phyloP scores from a whole-genome alignment of 805 yeast genomes.

The Lipomyces orientalis region DNA sequence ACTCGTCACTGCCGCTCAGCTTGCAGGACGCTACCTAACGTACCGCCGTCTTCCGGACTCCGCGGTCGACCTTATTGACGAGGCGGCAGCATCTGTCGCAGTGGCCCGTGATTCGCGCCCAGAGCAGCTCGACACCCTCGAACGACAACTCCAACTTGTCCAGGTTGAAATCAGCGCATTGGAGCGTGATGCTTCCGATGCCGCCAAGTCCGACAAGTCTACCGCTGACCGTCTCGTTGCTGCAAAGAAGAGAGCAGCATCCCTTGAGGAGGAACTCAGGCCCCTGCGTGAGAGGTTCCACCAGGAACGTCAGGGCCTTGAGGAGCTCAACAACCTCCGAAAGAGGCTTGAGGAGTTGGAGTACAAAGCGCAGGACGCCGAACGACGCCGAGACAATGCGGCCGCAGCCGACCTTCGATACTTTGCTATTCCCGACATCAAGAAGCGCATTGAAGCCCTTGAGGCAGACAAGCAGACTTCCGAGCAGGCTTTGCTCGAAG shows the following conservation, averaged over 20 bases:
- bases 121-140: slow-evolving; percentile 91
- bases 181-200: slow-evolving; percentile 85
- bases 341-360: slow-evolving; percentile 91
- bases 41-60: slow-evolving; percentile 96
- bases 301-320: slow-evolving; percentile 89
- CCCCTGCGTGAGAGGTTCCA: slow-evolving; percentile 86
- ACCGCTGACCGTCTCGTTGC: slow-evolving; percentile 84
- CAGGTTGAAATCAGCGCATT: slow-evolving; percentile 97
- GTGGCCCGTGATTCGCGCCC: slow-evolving; percentile 98
- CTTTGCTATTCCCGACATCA: slow-evolving; percentile 94
- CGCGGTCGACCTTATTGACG: slow-evolving; percentile 95
- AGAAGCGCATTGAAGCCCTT: slow-evolving; percentile 71
- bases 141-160: slow-evolving; percentile 86
- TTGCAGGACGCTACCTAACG: slow-evolving; percentile 92
- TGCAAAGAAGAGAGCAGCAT: slow-evolving; percentile 80
- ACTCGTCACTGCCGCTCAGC: slow-evolving; percentile 88
- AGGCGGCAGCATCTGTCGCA: slow-evolving; percentile 95
- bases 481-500: slow-evolving; percentile 73
- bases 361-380: slow-evolving; percentile 93
- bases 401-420: slow-evolving; percentile 95
- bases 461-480: slow-evolving; percentile 77
- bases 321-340: slow-evolving; percentile 84
- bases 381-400: slow-evolving; percentile 92
- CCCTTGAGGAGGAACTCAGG: slow-evolving; percentile 78
- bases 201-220: slow-evolving; percentile 63